Evolutionary conservation across 441 rosid species (phyloP), one percentile per base, ranked within the genome.

Genomic region (Pelargonium myrrhifolium): DNA sequence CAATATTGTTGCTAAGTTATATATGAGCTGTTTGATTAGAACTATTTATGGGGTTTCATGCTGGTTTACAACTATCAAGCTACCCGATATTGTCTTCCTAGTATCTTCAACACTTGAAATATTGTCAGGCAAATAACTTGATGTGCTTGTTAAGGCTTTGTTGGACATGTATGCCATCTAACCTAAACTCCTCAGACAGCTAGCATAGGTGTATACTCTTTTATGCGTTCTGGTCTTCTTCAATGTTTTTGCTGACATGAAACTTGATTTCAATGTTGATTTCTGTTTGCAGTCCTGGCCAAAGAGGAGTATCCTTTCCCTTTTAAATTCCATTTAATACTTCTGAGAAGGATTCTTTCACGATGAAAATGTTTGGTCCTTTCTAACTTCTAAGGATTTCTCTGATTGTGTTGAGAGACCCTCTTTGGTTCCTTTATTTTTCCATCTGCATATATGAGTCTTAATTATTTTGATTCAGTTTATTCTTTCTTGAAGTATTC

Each of bases 401-500:
- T 22, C 22, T 59, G 35, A 11, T 22, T 59, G 62, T 59, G 37
- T 22, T 26, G n/a, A 9, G 2, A 18, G 31, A 2, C 9, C 24
- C 31, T 22, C 37, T 35, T 26, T 21, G 37, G 15, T 59, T 59
- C 24, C 31, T 22, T 24, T 22, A 18, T 58, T 58, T 22, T 58
- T 58, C 35, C 31, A 21, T 21, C 62, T 9, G 31, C 31, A 22
- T 58, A 22, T 10, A 22, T 24, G 47, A 75, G 18, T 18, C 64
- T 21, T 65, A 24, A 21, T 20, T 49, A 45, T 24, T 35, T 40
- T 64, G 64, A 15, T 64, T 70, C 55, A 31, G 28, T 56, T 59
- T 58, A 22, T 71, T 20, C 73, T 62, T 24, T 65, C 35, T 22
- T 64, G 39, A 35, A 35, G 45, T 56, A 24, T 64, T 72, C 51